Evolutionary conservation across 2,329 filamentous ascomycete species (phyloP).

Genomic region (Fusarium armeniacum): DNA sequence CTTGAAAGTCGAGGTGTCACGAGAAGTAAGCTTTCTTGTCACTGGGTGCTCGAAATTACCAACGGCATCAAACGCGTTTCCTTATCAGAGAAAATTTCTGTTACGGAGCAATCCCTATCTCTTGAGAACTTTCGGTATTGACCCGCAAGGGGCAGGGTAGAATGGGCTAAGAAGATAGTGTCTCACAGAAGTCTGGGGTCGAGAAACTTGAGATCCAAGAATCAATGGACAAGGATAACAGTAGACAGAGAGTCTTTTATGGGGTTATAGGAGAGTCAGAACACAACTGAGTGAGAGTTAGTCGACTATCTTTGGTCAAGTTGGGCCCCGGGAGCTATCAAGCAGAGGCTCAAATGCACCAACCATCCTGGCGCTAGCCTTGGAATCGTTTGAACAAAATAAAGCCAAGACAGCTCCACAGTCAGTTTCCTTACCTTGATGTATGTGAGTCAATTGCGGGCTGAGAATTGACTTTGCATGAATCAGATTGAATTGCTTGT

Average conservation of each 20-base stretch:
- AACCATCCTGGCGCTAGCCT: not conserved
- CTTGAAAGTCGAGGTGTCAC: not conserved
- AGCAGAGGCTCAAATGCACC: not conserved
- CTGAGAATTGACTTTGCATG: slow-evolving; percentile 2
- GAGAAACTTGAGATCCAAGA: not conserved
- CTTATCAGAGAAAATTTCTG: not conserved
- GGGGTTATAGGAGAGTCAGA: not conserved
- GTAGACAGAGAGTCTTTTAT: not conserved
- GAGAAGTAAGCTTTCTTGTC: not conserved
- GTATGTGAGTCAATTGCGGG: not conserved
- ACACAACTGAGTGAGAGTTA: not conserved
- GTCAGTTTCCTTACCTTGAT: not conserved
- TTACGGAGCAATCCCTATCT: too few species aligned
- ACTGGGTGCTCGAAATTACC: not conserved
- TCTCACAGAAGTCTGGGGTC: not conserved
- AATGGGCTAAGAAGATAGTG: not conserved
- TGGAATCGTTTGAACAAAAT: not conserved
- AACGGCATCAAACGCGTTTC: not conserved
- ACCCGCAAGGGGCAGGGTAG: not conserved
- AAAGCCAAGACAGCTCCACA: slow-evolving; percentile 1
- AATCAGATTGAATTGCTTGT: not conserved
- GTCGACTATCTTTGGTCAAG: not conserved
- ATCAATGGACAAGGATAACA: not conserved
- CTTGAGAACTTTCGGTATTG: not conserved
- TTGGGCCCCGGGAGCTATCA: not conserved